Evolutionary conservation across 2,329 filamentous ascomycete species (phyloP), one percentile per base, ranked within the genome.

Genomic region (Neofusicoccum sp.): DNA sequence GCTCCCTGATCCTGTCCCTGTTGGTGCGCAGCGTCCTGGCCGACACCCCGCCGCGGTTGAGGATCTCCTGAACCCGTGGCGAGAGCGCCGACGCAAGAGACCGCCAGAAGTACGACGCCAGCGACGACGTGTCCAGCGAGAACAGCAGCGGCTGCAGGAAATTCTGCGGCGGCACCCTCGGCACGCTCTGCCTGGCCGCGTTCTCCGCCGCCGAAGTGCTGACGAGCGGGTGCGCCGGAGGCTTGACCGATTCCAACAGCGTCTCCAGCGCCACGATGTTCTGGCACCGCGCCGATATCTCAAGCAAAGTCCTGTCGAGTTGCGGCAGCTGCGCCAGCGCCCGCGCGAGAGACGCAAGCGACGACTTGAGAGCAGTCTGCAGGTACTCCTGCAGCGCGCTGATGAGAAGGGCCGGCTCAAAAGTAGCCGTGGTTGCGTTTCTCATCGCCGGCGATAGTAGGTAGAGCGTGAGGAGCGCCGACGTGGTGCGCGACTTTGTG

Each of bases 91-190:
- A 86, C 0, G 95, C 95, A 69, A 98, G 84, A 7, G 89, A 90
- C 58, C 95, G 84, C 92, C 95, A 99, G 77, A 96, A 99, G 73
- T 93, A 96, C 0, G 90, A 93, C 1, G 91, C 86, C 14, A 99
- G 79, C 1, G 90, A 95, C 0, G 90, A 86, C 0, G 92, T 96
- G 74, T 98, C 95, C 6, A 99, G 84, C n/a, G 88, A 81, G 9
- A 84, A 79, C 7, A 96, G 83, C 0, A 96, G 78, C 0, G 88
- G 88, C 61, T 88, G 84, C 0, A 97, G 81, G 43, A 97, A 82
- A 61, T 84, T 84, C 49, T 69, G 61, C 30, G 69, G 61, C 30
- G 71, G 58, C 8, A 34, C 43, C 65, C 47, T 79, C 84, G 3
- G 70, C 63, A 20, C 75, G 70, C 4, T 77, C 73, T 45, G 79